phyloP scores from a whole-genome alignment of 805 yeast species.

The Kluyveromyces siamensis region DNA sequence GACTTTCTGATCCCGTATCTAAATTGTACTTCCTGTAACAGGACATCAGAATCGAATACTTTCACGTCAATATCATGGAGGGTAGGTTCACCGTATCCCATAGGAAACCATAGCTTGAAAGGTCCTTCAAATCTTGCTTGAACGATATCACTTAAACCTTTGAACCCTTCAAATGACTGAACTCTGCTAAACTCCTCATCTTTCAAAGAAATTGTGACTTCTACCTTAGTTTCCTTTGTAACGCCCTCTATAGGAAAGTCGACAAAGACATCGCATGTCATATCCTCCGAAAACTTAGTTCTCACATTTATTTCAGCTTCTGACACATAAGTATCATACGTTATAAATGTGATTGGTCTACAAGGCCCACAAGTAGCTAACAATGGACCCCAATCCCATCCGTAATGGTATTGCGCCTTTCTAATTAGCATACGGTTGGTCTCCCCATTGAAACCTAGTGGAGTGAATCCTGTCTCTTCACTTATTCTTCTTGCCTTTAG shows the following conservation, averaged over 20 bases:
- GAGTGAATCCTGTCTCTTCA: constrained; percentile 2
- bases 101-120: background rate
- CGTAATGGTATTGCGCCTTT: constrained; percentile 46
- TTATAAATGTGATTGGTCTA: background rate
- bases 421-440: constrained; percentile 35
- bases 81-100: background rate
- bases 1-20: background rate
- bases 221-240: background rate
- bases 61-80: background rate
- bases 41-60: background rate
- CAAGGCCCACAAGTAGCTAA: background rate
- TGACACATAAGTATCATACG: background rate
- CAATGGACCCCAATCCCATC: constrained; percentile 53
- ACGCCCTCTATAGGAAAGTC: background rate
- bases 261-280: background rate
- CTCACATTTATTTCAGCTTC: background rate
- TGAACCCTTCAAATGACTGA: background rate
- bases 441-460: constrained; percentile 29
- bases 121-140: background rate
- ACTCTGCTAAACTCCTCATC: background rate
- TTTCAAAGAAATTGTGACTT: background rate
- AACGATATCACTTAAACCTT: background rate
- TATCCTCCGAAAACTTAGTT: background rate
- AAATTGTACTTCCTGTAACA: background rate
- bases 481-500: constrained; percentile 26